phyloP scores from a whole-genome alignment of 805 yeast species.

The Cyberlindnera subsufficiens region DNA sequence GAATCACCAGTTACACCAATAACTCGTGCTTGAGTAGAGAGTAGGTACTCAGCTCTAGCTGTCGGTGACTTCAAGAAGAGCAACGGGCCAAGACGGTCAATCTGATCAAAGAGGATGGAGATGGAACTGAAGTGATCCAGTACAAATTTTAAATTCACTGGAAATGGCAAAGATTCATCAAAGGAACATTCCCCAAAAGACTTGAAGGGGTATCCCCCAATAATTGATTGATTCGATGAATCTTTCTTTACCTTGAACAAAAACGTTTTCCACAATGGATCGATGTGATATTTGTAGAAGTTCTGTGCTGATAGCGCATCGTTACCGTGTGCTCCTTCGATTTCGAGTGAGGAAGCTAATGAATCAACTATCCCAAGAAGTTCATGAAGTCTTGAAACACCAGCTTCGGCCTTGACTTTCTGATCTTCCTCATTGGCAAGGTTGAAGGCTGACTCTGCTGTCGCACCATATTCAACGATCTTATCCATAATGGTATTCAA shows the following conservation, averaged over 20 bases:
- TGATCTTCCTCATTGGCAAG: slow-evolving; percentile 2
- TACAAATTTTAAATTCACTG: neutral
- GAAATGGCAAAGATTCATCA: neutral
- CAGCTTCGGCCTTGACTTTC: neutral
- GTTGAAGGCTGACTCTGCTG: slow-evolving; percentile 2
- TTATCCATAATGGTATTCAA: neutral
- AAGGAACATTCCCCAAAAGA: neutral
- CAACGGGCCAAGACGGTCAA: slow-evolving; percentile 24
- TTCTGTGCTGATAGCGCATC: slow-evolving; percentile 30
- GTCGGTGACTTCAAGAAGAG: slow-evolving; percentile 13
- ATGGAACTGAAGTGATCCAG: slow-evolving; percentile 13
- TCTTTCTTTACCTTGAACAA: neutral
- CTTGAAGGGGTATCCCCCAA: slow-evolving; percentile 13
- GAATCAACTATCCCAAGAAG: slow-evolving; percentile 23
- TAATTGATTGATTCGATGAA: neutral
- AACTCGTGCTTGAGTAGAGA: slow-evolving; percentile 24
- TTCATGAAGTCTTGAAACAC: slow-evolving; percentile 7
- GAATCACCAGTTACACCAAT: slow-evolving; percentile 23
- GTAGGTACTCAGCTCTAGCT: slow-evolving; percentile 17
- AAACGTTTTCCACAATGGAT: slow-evolving; percentile 9
- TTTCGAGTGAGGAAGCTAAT: slow-evolving; percentile 25
- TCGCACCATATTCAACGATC: neutral
- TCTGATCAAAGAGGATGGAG: slow-evolving; percentile 18
- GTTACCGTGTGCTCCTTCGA: slow-evolving; percentile 33
- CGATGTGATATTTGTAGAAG: slow-evolving; percentile 25